phyloP scores from a whole-genome alignment of 768 basidiomycete species.

The Auriscalpium microsporum region DNA sequence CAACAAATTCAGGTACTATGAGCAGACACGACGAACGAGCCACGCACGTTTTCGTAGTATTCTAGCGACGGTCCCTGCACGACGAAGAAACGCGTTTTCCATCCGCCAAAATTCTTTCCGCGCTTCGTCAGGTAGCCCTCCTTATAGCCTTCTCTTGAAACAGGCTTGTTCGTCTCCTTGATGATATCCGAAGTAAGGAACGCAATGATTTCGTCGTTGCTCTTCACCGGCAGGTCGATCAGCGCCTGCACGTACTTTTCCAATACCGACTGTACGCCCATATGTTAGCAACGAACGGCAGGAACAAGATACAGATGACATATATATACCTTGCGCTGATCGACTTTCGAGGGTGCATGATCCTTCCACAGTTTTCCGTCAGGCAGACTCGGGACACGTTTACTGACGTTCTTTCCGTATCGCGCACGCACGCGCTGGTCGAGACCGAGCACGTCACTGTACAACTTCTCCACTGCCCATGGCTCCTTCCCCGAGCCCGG shows the following conservation, averaged over 20 bases:
- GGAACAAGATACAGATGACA: background rate
- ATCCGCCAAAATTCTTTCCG: constrained; percentile 96
- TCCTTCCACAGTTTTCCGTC: constrained; percentile 95
- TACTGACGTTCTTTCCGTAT: constrained; percentile 56
- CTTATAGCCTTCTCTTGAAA: constrained; percentile 77
- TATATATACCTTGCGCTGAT: constrained; percentile 80
- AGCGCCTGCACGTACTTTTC: constrained; percentile 83
- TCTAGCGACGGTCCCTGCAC: constrained; percentile 84
- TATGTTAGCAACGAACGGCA: constrained; percentile 1
- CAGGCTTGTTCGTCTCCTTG: constrained; percentile 64
- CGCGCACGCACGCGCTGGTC: constrained; percentile 64
- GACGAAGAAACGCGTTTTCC: constrained; percentile 95
- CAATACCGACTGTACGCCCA: constrained; percentile 48
- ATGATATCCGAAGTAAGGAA: constrained; percentile 91
- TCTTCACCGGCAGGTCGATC: constrained; percentile 73
- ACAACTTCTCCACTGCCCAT: constrained; percentile 89
- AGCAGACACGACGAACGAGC: constrained; percentile 1
- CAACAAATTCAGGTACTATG: background rate
- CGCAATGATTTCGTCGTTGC: constrained; percentile 81
- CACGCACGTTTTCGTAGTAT: constrained; percentile 93
- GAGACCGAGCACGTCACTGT: constrained; percentile 83
- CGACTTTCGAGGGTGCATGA: constrained; percentile 92
- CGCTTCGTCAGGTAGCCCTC: constrained; percentile 95
- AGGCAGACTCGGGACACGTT: constrained; percentile 74
- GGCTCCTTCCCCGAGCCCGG: constrained; percentile 62